These are phyloP conservation scores for Geosmithia flava DNA, from an alignment of 2,329 filamentous ascomycete species.

Conservation along the genomic window DNA sequence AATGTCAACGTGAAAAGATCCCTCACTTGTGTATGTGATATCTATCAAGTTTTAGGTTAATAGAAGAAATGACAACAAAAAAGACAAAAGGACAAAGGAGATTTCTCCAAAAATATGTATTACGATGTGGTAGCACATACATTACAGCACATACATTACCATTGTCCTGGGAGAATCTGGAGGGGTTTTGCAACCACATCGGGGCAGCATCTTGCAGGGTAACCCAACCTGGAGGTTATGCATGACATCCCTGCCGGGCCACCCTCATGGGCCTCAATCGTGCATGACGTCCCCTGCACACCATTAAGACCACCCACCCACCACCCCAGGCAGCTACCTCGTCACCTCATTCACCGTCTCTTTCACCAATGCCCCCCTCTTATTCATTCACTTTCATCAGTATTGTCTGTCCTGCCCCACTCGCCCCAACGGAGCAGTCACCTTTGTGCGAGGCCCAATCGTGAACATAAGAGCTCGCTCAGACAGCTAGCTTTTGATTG, in stretches of 20 bases:
- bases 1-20: too few relatives aligned
- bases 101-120: too few relatives aligned
- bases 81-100: too few relatives aligned
- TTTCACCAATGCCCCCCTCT: background rate
- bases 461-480: background rate
- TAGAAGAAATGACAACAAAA: too few relatives aligned
- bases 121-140: too few relatives aligned
- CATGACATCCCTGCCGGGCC: background rate
- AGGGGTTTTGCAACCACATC: background rate
- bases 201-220: background rate
- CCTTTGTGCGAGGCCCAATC: too few relatives aligned
- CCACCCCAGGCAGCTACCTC: background rate
- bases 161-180: background rate
- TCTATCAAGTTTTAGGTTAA: too few relatives aligned
- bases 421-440: too few relatives aligned
- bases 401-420: background rate
- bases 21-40: too few relatives aligned
- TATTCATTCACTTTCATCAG: background rate
- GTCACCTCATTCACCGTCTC: background rate
- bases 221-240: background rate
- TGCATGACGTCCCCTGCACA: background rate
- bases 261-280: background rate
- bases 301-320: background rate
- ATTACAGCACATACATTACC: too few relatives aligned
- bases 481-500: background rate